These are phyloP conservation scores for Mycena pura DNA, from an alignment of 768 basidiomycete genomes.

Conservation along the genomic window DNA sequence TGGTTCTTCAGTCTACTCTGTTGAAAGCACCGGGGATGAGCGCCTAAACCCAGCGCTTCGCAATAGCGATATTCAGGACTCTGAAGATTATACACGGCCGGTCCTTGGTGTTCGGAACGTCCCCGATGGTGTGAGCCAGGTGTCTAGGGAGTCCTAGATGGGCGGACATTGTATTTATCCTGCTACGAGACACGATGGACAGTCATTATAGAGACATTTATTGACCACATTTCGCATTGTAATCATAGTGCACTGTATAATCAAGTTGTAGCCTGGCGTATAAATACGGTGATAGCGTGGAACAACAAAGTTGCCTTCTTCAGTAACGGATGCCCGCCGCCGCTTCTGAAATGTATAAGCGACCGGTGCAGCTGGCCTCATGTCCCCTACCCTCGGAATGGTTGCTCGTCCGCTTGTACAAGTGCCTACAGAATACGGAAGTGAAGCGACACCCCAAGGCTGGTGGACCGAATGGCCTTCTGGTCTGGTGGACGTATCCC, in stretches of 20 bases:
- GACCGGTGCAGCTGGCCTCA: background rate
- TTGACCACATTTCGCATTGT: background rate
- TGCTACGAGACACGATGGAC: conserved; percentile 17
- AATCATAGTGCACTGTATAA: background rate
- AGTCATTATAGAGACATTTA: conserved; percentile 1
- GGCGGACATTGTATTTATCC: conserved; percentile 11
- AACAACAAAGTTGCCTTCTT: no score
- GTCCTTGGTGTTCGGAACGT: conserved; percentile 67
- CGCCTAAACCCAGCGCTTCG: conserved; percentile 54
- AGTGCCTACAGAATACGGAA: conserved; percentile 59
- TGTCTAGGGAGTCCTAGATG: conserved; percentile 34
- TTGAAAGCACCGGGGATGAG: conserved; percentile 45
- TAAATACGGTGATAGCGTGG: no score
- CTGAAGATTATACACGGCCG: conserved; percentile 62
- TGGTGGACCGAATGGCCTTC: conserved; percentile 78
- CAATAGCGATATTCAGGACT: conserved; percentile 47
- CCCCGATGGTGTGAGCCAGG: conserved; percentile 48
- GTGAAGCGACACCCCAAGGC: conserved; percentile 40
- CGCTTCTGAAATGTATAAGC: background rate
- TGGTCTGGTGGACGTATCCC: conserved; percentile 67
- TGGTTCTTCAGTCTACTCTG: conserved; percentile 42
- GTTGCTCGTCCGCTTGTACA: conserved; percentile 52
- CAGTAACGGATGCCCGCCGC: no score
- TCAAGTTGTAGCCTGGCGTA: no score
- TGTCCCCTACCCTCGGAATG: conserved; percentile 49